Conservation (phyloP, 768 basidiomycete species). For the Pisolithus microcarpus region DNA sequence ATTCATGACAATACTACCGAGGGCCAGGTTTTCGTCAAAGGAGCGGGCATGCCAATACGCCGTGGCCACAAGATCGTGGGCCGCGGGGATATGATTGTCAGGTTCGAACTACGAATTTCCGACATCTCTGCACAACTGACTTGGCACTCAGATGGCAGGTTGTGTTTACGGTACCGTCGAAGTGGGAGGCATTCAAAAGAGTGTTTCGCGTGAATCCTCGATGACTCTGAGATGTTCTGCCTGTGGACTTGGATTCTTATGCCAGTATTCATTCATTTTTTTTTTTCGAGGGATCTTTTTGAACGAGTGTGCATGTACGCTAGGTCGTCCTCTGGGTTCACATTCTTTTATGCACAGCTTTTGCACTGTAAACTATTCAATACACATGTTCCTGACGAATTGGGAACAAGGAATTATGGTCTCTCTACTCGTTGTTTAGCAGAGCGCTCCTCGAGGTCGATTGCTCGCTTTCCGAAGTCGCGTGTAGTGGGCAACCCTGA, state of each 20-base stretch:
- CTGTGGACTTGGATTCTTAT: conserved; percentile 8
- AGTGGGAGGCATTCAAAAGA: conserved; percentile 26
- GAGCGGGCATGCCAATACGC: conserved; percentile 64
- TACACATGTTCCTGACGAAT: neutral
- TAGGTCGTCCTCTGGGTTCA: conserved; percentile 4
- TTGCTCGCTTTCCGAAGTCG: neutral
- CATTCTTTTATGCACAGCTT: conserved; percentile 3
- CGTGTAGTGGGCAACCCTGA: neutral
- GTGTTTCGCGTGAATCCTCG: conserved; percentile 21
- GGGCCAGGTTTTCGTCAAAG: conserved; percentile 44
- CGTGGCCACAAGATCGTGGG: conserved; percentile 46
- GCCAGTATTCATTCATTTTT: conserved; percentile 14
- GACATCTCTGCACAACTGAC: neutral
- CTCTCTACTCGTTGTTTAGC: neutral
- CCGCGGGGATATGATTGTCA: conserved; percentile 56
- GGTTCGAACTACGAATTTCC: conserved; percentile 28
- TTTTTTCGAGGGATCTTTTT: conserved; percentile 11
- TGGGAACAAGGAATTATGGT: neutral
- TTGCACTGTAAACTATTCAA: conserved; percentile 25
- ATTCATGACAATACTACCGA: conserved; percentile 41
- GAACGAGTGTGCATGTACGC: conserved; percentile 12
- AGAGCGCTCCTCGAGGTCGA: neutral
- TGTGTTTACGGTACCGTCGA: conserved; percentile 25
- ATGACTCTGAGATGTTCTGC: conserved; percentile 5
- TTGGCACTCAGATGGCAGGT: conserved; percentile 23